Conservation (phyloP, 2,329 filamentous ascomycete genomes). For the Graphium sp. region DNA sequence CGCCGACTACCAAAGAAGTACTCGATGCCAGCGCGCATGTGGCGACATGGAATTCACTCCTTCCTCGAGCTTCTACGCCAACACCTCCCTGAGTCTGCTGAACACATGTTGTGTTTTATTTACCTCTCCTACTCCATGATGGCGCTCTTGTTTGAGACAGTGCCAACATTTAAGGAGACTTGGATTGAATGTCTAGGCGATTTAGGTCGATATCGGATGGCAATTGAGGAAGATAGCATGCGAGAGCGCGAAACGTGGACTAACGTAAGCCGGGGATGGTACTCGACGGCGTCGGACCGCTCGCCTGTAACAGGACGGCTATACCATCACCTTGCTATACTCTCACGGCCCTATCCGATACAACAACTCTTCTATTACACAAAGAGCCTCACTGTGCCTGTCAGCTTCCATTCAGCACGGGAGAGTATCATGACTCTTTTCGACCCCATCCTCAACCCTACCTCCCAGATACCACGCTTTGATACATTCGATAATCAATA, state of each 20-base stretch:
- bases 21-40: conserved; percentile 85
- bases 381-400: conserved; percentile 51
- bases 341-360: conserved; percentile 51
- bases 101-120: conserved; percentile 85
- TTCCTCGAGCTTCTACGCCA: conserved; percentile 66
- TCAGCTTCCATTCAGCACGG: conserved; percentile 49
- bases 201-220: conserved; percentile 70
- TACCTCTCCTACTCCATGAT: conserved; percentile 85
- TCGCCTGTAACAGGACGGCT: conserved; percentile 60
- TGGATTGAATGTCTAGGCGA: conserved; percentile 94
- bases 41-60: conserved; percentile 79
- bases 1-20: conserved; percentile 61
- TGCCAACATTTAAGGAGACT: conserved; percentile 66
- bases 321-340: conserved; percentile 76
- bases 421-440: conserved; percentile 58
- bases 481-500: too few relatives aligned
- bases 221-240: conserved; percentile 70
- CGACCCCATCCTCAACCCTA: conserved; percentile 32
- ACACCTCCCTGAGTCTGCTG: conserved; percentile 56
- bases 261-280: conserved; percentile 67
- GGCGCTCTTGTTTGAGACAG: conserved; percentile 70
- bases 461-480: conserved; percentile 14
- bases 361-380: conserved; percentile 59
- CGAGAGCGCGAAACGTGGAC: conserved; percentile 69
- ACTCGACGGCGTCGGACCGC: conserved; percentile 63